phyloP scores from a whole-genome alignment of 1,284 basidiomycete genomes.

The Boletus sp. region DNA sequence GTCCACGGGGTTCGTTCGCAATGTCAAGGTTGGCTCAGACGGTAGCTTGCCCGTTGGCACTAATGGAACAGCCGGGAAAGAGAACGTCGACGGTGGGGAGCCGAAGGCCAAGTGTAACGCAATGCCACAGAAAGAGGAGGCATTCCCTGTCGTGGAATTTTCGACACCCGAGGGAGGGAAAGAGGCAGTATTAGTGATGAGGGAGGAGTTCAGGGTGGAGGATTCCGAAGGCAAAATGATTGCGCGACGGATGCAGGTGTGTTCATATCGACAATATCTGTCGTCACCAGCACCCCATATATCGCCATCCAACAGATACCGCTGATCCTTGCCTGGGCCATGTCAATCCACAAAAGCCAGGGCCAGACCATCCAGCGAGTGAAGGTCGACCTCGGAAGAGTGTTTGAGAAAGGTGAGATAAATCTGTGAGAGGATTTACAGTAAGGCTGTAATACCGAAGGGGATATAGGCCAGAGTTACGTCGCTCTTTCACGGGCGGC shows the following conservation, averaged over 20 bases:
- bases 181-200: slow-evolving; percentile 49
- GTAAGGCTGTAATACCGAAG: slow-evolving; percentile 1
- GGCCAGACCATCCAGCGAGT: slow-evolving; percentile 71
- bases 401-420: slow-evolving; percentile 70
- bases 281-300: neutral
- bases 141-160: slow-evolving; percentile 65
- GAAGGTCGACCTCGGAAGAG: slow-evolving; percentile 56
- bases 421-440: neutral
- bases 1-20: slow-evolving; percentile 29
- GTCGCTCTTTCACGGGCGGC: slow-evolving; percentile 84
- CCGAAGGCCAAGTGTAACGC: slow-evolving; percentile 3
- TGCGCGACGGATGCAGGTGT: slow-evolving; percentile 49
- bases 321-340: slow-evolving; percentile 69
- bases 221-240: slow-evolving; percentile 64
- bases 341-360: slow-evolving; percentile 81
- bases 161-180: slow-evolving; percentile 46
- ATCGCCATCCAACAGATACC: slow-evolving; percentile 41
- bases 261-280: neutral
- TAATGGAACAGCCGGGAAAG: slow-evolving; percentile 13
- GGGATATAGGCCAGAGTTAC: slow-evolving; percentile 61
- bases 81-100: slow-evolving; percentile 17
- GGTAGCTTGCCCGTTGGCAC: slow-evolving; percentile 3
- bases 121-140: slow-evolving; percentile 27
- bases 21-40: slow-evolving; percentile 10
- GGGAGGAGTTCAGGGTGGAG: slow-evolving; percentile 67